Conservation (phyloP, 2,329 filamentous ascomycete genomes). For the Tolypocladium ophioglossoides region DNA sequence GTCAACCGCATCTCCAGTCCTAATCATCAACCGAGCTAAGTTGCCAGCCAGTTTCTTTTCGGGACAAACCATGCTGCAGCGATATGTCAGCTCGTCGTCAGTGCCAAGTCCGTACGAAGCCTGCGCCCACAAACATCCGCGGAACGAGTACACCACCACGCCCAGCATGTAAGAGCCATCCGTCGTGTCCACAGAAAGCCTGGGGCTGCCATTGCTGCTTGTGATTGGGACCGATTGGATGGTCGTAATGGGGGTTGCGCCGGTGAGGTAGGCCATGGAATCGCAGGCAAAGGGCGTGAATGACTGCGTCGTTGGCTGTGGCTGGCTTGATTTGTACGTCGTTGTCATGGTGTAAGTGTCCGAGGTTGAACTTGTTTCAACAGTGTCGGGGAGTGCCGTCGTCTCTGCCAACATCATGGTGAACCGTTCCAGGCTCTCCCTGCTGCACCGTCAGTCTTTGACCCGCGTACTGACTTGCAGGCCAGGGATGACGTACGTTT, state of each 20-base stretch:
- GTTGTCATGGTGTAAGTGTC: neutral
- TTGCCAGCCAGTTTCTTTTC: neutral
- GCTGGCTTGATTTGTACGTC: too few species aligned
- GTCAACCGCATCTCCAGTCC: slow-evolving; percentile 1
- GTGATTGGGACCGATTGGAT: neutral
- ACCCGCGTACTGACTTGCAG: neutral
- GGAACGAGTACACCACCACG: slow-evolving; percentile 4
- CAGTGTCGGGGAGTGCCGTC: neutral
- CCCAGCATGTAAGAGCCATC: neutral
- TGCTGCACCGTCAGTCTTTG: neutral
- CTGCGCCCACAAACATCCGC: slow-evolving; percentile 6
- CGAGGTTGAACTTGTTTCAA: neutral
- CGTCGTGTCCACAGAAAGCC: neutral
- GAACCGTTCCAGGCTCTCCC: slow-evolving; percentile 3
- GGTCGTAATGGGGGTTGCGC: neutral
- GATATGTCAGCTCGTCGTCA: neutral
- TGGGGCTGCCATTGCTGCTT: neutral
- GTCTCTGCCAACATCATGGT: slow-evolving; percentile 2
- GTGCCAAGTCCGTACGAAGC: slow-evolving; percentile 1
- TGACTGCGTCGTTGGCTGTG: neutral
- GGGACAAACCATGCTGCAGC: slow-evolving; percentile 4
- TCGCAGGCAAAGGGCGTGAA: slow-evolving; percentile 1
- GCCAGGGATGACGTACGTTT: neutral
- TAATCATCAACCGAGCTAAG: slow-evolving; percentile 3
- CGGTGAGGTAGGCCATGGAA: neutral